Evolutionary conservation across 2,329 filamentous ascomycete species (phyloP).

Genomic region (Exophiala sideris): DNA sequence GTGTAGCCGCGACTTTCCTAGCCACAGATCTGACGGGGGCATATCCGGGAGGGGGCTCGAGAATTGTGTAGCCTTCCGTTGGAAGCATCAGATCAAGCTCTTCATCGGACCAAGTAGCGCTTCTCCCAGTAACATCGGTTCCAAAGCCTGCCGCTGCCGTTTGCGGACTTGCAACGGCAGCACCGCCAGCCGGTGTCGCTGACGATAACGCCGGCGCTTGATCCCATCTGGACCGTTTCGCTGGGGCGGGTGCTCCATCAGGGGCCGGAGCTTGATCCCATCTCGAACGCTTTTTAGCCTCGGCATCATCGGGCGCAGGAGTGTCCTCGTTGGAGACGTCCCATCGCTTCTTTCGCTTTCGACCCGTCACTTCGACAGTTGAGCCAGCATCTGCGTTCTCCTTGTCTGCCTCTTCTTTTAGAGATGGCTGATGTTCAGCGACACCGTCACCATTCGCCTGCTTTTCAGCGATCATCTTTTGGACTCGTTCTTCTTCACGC

Average conservation of each 20-base stretch:
- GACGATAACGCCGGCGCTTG: slow-evolving; percentile 67
- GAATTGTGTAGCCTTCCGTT: slow-evolving; percentile 85
- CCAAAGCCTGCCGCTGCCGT: slow-evolving; percentile 63
- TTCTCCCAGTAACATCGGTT: slow-evolving; percentile 74
- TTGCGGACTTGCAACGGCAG: slow-evolving; percentile 70
- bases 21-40: slow-evolving; percentile 75
- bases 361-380: slow-evolving; percentile 60
- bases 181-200: slow-evolving; percentile 69
- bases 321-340: slow-evolving; percentile 66
- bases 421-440: slow-evolving; percentile 66
- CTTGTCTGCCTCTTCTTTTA: slow-evolving; percentile 65
- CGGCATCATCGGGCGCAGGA: slow-evolving; percentile 50
- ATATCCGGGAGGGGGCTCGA: slow-evolving; percentile 88
- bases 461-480: slow-evolving; percentile 74
- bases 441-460: slow-evolving; percentile 46
- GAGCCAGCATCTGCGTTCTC: slow-evolving; percentile 70
- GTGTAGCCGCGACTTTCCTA: slow-evolving; percentile 70
- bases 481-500: slow-evolving; percentile 85
- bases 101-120: slow-evolving; percentile 73
- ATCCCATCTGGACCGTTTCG: slow-evolving; percentile 86
- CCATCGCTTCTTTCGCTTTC: slow-evolving; percentile 94
- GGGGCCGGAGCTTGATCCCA: slow-evolving; percentile 81
- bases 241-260: slow-evolving; percentile 56
- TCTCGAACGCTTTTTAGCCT: slow-evolving; percentile 72
- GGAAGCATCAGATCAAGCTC: slow-evolving; percentile 90